Base-by-base conservation (phyloP, 495 filamentous ascomycete genomes). In the Lichenothelia convexa region DNA sequence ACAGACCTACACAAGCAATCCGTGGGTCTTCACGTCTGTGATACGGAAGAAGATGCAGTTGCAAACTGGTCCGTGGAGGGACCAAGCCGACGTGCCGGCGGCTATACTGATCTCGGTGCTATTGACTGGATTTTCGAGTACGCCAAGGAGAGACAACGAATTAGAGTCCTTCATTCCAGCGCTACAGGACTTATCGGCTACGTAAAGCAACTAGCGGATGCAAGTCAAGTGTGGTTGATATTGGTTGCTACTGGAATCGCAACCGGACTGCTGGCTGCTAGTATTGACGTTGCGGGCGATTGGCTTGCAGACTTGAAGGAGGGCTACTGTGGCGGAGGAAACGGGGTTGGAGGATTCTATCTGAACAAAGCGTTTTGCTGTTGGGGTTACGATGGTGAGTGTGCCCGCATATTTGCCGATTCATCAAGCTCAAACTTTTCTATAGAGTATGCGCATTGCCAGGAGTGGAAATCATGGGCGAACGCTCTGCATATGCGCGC, bases 101-200 rank as follows among this genome's bases (percentile, higher is more conserved):
- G n/a, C n/a, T 97, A 97, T 57, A 89, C 93, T 46, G 80, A 97
- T 60, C 66, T 94, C 49, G 94, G 91, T 11, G 89, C 91, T 11
- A 97, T 97, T 55, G 89, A 97, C 60, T 97, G 89, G 89, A 95
- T 94, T 46, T 95, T 93, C 51, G 89, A 97, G 56, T 93, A 97
- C 53, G 89, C 84, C 18, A 94, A 94, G 55, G 89, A 97, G 56
- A 70, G 89, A 13, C 83, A 93, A 54, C 71, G 89, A 29, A 68
- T 89, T 44, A 68, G 83, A 6, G 62, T 79, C 12, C 62, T 97
- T 7, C 75, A 71, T 35, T 71, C 75, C 2, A 73, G 63, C 41
- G 65, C 77, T 6, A 69, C 72, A 19, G 80, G 83, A 2, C 38
- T 93, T 11, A 41, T 86, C 16, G 84, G 85, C 18, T 73, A 86